phyloP scores from a whole-genome alignment of 2,329 filamentous ascomycete species.

The Ophiocordyceps australis region DNA sequence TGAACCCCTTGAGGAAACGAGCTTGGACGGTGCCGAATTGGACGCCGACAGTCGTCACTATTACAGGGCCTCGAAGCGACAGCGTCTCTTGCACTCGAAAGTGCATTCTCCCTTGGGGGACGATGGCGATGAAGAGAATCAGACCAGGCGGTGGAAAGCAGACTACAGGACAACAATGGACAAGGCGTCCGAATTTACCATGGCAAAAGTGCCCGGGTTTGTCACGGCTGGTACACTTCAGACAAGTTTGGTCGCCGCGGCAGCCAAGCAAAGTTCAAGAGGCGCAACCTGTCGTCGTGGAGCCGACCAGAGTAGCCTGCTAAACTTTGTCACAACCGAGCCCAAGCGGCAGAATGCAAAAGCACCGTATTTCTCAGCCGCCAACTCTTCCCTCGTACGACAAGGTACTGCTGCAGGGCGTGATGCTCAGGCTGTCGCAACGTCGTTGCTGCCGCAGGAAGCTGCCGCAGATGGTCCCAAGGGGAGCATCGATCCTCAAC shows the following conservation, averaged over 20 bases:
- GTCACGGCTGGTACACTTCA: conserved; percentile 41
- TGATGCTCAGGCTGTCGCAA: conserved; percentile 3
- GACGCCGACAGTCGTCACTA: conserved; percentile 5
- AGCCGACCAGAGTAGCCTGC: conserved; percentile 21
- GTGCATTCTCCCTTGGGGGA: too few species aligned
- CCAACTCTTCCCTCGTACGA: too few species aligned
- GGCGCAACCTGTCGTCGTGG: conserved; percentile 13
- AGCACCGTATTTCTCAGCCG: too few species aligned
- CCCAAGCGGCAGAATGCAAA: conserved; percentile 5
- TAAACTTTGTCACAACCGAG: conserved; percentile 18
- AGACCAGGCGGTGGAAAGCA: conserved; percentile 16
- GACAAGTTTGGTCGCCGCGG: conserved; percentile 12
- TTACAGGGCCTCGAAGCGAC: conserved; percentile 10
- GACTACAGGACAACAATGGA: conserved; percentile 45
- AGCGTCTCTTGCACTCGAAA: conserved; percentile 7
- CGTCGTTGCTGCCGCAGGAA: too few species aligned
- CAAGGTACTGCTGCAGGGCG: conserved; percentile 8
- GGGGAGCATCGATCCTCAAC: conserved; percentile 10
- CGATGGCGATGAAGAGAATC: conserved; percentile 6
- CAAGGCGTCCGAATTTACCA: conserved; percentile 36
- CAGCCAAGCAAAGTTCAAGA: conserved; percentile 5
- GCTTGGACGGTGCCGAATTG: conserved; percentile 6
- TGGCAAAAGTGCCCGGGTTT: conserved; percentile 38
- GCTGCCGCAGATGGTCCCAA: conserved; percentile 3
- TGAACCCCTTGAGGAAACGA: conserved; percentile 31